phyloP scores from a whole-genome alignment of 1,284 basidiomycete species.

The Leccinum variabile region DNA sequence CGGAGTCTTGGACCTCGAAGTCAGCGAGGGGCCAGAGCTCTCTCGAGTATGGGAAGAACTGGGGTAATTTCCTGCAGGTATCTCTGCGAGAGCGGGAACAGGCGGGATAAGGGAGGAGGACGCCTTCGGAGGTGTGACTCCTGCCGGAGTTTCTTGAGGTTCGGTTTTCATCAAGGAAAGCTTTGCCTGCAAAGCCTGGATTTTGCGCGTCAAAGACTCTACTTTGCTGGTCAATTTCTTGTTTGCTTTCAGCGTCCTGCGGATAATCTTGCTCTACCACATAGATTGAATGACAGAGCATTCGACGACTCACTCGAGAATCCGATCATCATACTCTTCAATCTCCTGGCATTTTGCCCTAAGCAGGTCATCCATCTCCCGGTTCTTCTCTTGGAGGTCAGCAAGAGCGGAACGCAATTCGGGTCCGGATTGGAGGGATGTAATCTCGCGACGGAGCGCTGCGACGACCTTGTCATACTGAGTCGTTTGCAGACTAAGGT shows the following conservation, averaged over 20 bases:
- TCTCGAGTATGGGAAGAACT: slow-evolving; percentile 32
- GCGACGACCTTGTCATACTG: slow-evolving; percentile 64
- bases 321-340: slow-evolving; percentile 77
- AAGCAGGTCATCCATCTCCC: slow-evolving; percentile 71
- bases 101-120: slow-evolving; percentile 9
- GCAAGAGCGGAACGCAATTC: slow-evolving; percentile 53
- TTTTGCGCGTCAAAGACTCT: slow-evolving; percentile 67
- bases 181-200: slow-evolving; percentile 68
- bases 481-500: slow-evolving; percentile 57
- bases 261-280: neutral
- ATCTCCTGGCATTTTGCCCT: slow-evolving; percentile 71
- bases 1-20: slow-evolving; percentile 54
- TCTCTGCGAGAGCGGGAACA: neutral
- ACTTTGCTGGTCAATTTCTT: slow-evolving; percentile 70
- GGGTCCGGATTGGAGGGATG: slow-evolving; percentile 50
- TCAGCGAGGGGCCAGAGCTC: slow-evolving; percentile 45
- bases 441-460: slow-evolving; percentile 56
- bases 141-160: slow-evolving; percentile 15
- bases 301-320: slow-evolving; percentile 63
- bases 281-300: slow-evolving; percentile 1
- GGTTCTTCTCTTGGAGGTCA: slow-evolving; percentile 66
- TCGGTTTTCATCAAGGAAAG: slow-evolving; percentile 52
- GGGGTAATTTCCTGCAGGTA: slow-evolving; percentile 1
- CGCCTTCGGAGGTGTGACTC: slow-evolving; percentile 12
- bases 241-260: slow-evolving; percentile 72